These are phyloP conservation scores for Yamadazyma membranifaciens DNA, from an alignment of 1,139 yeast genomes.

Conservation along the genomic window DNA sequence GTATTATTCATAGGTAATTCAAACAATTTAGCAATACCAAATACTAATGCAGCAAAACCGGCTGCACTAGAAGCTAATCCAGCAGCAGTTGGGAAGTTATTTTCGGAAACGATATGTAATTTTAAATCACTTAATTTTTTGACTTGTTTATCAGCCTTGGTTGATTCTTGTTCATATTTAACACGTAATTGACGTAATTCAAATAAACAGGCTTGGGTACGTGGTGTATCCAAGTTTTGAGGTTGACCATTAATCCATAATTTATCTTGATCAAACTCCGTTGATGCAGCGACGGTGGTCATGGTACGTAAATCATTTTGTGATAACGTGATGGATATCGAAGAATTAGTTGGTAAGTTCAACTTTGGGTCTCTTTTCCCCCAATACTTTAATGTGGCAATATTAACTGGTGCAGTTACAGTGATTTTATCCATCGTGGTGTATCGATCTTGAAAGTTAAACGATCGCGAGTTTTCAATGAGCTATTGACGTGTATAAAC, in stretches of 20 bases:
- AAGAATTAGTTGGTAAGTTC: constrained; percentile 92
- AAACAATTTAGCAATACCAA: constrained; percentile 79
- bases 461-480: constrained; percentile 4
- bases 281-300: constrained; percentile 79
- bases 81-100: constrained; percentile 98
- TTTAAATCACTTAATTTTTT: constrained; percentile 65
- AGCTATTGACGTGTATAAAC: background rate
- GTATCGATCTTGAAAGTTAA: background rate
- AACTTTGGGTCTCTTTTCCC: constrained; percentile 88
- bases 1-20: constrained; percentile 77
- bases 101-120: constrained; percentile 84
- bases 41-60: constrained; percentile 94
- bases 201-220: constrained; percentile 77
- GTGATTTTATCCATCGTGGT: constrained; percentile 55
- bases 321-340: constrained; percentile 89
- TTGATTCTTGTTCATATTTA: constrained; percentile 51
- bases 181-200: constrained; percentile 71
- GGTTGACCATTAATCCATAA: constrained; percentile 81
- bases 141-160: constrained; percentile 44
- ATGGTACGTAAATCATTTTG: constrained; percentile 88
- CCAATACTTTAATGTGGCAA: constrained; percentile 97
- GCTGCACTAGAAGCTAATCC: constrained; percentile 93
- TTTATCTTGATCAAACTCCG: constrained; percentile 57
- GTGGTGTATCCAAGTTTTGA: constrained; percentile 61
- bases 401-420: constrained; percentile 95